A percentile compares a stretch with the other conserved stretches of the same genome.
Conservation (phyloP, 2,329 filamentous ascomycete genomes). For the Fusarium nisikadoi region DNA sequence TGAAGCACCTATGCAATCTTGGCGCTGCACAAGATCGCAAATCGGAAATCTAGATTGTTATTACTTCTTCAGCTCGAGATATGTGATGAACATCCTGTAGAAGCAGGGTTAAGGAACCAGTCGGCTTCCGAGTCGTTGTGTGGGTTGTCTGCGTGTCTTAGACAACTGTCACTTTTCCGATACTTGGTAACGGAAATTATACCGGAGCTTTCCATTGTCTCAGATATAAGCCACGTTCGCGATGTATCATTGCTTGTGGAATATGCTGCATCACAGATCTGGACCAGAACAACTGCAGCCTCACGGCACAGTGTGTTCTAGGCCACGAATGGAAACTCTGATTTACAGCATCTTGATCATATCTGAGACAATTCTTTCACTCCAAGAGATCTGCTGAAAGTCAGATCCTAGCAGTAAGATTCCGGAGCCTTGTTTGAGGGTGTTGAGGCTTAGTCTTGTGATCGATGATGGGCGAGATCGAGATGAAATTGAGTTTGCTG, state of each 20-base stretch:
- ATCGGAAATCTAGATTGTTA: background rate
- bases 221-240: background rate
- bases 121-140: background rate
- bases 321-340: background rate
- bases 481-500: background rate
- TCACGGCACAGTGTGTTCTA: background rate
- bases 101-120: background rate
- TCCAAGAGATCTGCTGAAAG: fast-evolving
- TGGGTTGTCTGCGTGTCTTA: background rate
- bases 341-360: background rate
- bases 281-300: background rate
- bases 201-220: background rate
- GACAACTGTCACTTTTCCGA: background rate
- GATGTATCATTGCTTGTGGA: background rate
- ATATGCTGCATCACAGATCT: background rate
- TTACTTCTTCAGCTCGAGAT: background rate
- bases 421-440: background rate
- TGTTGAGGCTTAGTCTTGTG: background rate
- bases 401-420: too few relatives aligned
- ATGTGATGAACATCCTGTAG: background rate
- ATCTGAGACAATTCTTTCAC: background rate
- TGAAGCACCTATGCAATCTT: background rate
- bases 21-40: background rate
- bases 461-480: background rate
- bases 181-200: background rate